Conservation (phyloP, 495 filamentous ascomycete species). For the Penicillium alfredii region DNA sequence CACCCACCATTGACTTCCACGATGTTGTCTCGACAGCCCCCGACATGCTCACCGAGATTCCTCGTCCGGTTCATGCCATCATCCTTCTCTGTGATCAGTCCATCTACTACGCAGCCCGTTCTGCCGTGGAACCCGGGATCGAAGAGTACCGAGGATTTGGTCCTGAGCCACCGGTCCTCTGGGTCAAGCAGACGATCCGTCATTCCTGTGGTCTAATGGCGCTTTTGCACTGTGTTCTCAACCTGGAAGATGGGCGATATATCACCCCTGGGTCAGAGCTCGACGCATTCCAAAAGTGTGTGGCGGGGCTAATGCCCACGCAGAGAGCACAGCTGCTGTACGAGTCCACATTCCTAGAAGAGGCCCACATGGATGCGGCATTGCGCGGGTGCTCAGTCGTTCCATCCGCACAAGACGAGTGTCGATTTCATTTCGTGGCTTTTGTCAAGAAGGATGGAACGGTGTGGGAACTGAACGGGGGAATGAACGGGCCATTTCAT, state of each 20-base stretch:
- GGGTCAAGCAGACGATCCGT: conserved; percentile 61
- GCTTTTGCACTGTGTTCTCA: conserved; percentile 52
- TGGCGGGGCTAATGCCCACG: conserved; percentile 32
- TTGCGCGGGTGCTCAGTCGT: conserved; percentile 58
- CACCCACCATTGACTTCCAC: conserved; percentile 47
- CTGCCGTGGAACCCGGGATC: conserved; percentile 26
- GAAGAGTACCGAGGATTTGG: conserved; percentile 46
- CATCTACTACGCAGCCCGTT: conserved; percentile 36
- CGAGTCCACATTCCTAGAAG: conserved; percentile 57
- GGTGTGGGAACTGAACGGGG: conserved; percentile 80
- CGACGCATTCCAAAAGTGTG: conserved; percentile 18
- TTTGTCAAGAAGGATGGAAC: conserved; percentile 68
- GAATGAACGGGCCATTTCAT: conserved; percentile 65
- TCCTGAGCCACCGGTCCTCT: conserved; percentile 48
- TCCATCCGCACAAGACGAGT: conserved; percentile 55
- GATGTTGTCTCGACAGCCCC: conserved; percentile 53
- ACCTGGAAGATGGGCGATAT: conserved; percentile 40
- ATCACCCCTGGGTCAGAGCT: conserved; percentile 31
- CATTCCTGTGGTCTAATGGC: conserved; percentile 63
- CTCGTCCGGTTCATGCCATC: conserved; percentile 52
- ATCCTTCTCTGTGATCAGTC: conserved; percentile 50
- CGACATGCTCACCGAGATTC: conserved; percentile 49
- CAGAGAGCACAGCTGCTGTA: conserved; percentile 63
- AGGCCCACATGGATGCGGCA: conserved; percentile 66
- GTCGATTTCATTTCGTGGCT: conserved; percentile 69